Evolutionary conservation across 495 filamentous ascomycete species (phyloP).

Genomic region (Aspergillus homomorphus): DNA sequence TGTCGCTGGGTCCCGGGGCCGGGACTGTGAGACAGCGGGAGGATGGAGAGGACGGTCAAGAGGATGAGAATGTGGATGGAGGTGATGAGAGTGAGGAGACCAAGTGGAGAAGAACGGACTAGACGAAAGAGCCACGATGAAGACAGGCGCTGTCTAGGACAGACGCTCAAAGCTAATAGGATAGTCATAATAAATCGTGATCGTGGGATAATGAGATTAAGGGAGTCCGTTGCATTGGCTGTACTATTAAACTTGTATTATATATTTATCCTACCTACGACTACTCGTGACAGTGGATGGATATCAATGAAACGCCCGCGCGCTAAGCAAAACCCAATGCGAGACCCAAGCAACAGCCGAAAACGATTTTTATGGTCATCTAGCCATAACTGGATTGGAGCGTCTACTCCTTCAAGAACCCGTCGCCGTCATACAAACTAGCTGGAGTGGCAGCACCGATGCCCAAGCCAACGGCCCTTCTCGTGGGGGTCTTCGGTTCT

Average conservation of each 20-base stretch:
- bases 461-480: conserved; percentile 34
- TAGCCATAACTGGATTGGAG: not conserved
- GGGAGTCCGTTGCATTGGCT: not conserved
- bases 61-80: conserved; percentile 29
- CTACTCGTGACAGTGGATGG: conserved; percentile 13
- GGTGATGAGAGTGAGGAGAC: conserved; percentile 45
- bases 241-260: not conserved
- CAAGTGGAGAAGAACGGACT: conserved; percentile 63
- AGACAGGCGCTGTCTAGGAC: no score
- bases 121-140: no score
- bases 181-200: no score
- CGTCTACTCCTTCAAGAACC: conserved; percentile 44
- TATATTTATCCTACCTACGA: conserved; percentile 1
- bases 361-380: not conserved
- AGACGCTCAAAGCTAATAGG: no score
- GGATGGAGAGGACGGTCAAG: conserved; percentile 34
- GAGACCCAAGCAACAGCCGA: not conserved
- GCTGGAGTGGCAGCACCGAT: conserved; percentile 38
- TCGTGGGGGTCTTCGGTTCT: conserved; percentile 31
- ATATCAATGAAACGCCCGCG: conserved; percentile 6
- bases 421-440: conserved; percentile 49
- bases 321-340: conserved; percentile 4
- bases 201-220: not conserved
- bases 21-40: conserved; percentile 54
- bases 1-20: conserved; percentile 53